Evolutionary conservation across 2,329 filamentous ascomycete species (phyloP).

Genomic region (Aaosphaeria arxii): DNA sequence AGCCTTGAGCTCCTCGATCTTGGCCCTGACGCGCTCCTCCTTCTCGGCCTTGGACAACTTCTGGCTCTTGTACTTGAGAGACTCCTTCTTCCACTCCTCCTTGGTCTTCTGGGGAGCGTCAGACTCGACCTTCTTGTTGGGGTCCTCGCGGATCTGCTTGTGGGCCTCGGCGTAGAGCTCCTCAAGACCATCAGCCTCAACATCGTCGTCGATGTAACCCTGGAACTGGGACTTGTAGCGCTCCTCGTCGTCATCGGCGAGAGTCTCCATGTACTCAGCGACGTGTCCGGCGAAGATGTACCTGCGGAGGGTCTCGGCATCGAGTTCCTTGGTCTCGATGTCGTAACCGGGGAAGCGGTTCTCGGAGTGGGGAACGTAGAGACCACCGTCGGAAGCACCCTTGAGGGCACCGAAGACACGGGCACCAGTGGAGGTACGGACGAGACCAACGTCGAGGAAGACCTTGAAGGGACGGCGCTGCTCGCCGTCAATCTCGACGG

Average conservation of each 20-base stretch:
- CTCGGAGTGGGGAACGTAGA: slow-evolving; percentile 96
- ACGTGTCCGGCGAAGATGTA: slow-evolving; percentile 99
- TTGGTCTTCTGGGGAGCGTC: slow-evolving; percentile 89
- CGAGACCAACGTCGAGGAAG: slow-evolving; percentile 96
- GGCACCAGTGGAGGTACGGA: slow-evolving; percentile 95
- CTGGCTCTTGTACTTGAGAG: slow-evolving; percentile 75
- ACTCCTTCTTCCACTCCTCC: slow-evolving; percentile 95
- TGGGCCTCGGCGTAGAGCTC: slow-evolving; percentile 94
- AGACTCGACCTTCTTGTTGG: slow-evolving; percentile 84
- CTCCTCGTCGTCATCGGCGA: slow-evolving; percentile 99
- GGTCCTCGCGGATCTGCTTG: slow-evolving; percentile 94
- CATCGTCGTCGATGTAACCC: slow-evolving; percentile 94
- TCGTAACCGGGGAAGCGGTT: slow-evolving; percentile 99
- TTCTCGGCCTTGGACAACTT: slow-evolving; percentile 86
- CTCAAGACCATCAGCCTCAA: slow-evolving; percentile 96
- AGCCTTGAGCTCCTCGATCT: slow-evolving; percentile 75
- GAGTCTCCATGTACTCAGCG: slow-evolving; percentile 99
- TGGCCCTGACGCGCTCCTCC: slow-evolving; percentile 78
- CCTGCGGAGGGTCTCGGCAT: slow-evolving; percentile 93
- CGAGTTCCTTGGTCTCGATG: slow-evolving; percentile 96
- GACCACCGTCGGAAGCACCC: slow-evolving; percentile 97
- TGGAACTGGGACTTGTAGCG: slow-evolving; percentile 98
- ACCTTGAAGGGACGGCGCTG: slow-evolving; percentile 97
- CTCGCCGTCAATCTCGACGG: slow-evolving; percentile 85
- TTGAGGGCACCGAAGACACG: slow-evolving; percentile 99